These are phyloP conservation scores for Lasiosphaeria miniovina DNA, from an alignment of 495 filamentous ascomycete species.

Conservation along the genomic window DNA sequence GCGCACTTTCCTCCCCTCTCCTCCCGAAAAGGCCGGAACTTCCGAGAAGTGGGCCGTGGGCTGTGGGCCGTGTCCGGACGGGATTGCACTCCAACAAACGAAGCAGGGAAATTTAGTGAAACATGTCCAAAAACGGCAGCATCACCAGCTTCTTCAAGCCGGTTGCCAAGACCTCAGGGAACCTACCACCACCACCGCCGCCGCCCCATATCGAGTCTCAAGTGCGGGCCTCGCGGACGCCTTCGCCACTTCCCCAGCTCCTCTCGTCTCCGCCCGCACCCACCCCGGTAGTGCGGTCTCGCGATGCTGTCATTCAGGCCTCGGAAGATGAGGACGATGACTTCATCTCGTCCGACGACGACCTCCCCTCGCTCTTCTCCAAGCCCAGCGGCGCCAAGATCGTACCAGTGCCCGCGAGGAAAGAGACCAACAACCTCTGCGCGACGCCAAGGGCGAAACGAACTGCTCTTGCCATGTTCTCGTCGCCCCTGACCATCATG, in stretches of 20 bases:
- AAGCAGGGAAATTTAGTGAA: neutral
- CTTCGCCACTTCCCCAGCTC: conserved; percentile 12
- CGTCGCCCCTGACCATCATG: conserved; percentile 44
- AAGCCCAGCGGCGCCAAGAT: conserved; percentile 5
- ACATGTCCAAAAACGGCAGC: conserved; percentile 19
- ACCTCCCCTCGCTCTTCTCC: conserved; percentile 22
- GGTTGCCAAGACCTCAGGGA: conserved; percentile 10
- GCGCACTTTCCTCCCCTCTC: too few relatives aligned
- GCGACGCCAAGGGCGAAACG: conserved; percentile 41
- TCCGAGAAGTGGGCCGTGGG: too few relatives aligned
- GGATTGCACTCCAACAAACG: neutral
- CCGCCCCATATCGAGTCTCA: neutral
- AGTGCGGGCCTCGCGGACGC: conserved; percentile 9
- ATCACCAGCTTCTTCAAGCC: conserved; percentile 30
- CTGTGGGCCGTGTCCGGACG: too few relatives aligned
- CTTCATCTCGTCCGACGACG: conserved; percentile 22
- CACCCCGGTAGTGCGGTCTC: conserved; percentile 22
- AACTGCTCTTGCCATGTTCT: conserved; percentile 32
- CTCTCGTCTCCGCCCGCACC: conserved; percentile 28
- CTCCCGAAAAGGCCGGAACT: too few relatives aligned
- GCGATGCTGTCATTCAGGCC: conserved; percentile 53
- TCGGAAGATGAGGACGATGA: conserved; percentile 58
- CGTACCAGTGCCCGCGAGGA: conserved; percentile 3
- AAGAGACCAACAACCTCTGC: conserved; percentile 11
- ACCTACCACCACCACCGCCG: neutral